Evolutionary conservation across 345 rosid genomes (phyloP).

Genomic region (Hirschfeldia incana): DNA sequence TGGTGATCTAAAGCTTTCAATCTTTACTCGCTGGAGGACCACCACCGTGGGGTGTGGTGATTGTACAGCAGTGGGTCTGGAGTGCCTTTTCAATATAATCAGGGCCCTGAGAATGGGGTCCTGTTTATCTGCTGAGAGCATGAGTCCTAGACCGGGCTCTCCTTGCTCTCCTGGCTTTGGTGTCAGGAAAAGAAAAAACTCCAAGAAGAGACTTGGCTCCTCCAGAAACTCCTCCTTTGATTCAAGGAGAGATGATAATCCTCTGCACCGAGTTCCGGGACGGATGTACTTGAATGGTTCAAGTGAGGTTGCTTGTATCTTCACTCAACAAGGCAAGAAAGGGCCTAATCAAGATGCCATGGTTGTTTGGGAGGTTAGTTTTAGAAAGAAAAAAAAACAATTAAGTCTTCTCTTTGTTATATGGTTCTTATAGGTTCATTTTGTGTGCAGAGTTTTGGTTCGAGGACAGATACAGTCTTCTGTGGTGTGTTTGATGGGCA

Average conservation of each 20-base stretch:
- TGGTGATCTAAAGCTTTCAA: no score
- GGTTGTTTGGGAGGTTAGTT: conserved; percentile 97
- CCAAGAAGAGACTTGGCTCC: conserved; percentile 57
- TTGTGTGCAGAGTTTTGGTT: conserved; percentile 69
- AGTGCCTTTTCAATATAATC: conserved; percentile 84
- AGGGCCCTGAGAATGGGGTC: conserved; percentile 99
- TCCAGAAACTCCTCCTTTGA: conserved; percentile 66
- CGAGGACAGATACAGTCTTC: conserved; percentile 80
- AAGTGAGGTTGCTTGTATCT: conserved; percentile 74
- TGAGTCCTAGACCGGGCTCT: conserved; percentile 86
- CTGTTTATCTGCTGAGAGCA: conserved; percentile 96
- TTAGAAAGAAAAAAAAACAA: not conserved
- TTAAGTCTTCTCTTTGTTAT: not conserved
- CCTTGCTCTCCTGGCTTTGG: conserved; percentile 69
- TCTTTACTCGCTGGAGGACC: no score
- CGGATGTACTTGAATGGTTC: conserved; percentile 86
- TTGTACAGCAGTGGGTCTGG: conserved; percentile 79
- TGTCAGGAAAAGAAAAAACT: conserved; percentile 65
- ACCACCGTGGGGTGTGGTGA: conserved; percentile 44
- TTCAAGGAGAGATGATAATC: conserved; percentile 67
- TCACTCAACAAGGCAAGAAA: conserved; percentile 93
- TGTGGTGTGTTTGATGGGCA: conserved; percentile 99
- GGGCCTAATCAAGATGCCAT: conserved; percentile 99
- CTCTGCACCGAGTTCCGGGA: conserved; percentile 74
- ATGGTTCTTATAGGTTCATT: not conserved